Percentiles rank a stretch among this genome's conserved stretches.
Conservation (phyloP, 768 basidiomycete species). For the Amanita muscaria region DNA sequence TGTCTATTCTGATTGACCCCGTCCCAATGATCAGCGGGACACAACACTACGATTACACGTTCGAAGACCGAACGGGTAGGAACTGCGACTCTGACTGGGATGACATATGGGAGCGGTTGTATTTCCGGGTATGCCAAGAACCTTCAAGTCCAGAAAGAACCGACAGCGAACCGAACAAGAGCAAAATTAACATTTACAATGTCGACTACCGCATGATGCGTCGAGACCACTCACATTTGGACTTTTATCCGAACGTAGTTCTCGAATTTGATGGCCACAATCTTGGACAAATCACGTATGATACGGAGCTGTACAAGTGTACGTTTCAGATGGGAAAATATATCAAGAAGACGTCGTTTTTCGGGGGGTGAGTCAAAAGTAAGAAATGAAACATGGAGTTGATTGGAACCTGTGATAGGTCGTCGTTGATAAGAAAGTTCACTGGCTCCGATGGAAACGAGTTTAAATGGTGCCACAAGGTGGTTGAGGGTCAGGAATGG, state of each 20-base stretch:
- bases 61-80: constrained; percentile 62
- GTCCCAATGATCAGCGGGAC: constrained; percentile 11
- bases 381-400: neutral
- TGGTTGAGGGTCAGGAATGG: constrained; percentile 62
- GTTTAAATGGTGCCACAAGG: constrained; percentile 58
- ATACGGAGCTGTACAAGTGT: constrained; percentile 29
- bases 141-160: constrained; percentile 29
- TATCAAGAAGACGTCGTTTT: constrained; percentile 53
- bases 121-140: constrained; percentile 55
- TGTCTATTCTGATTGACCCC: neutral
- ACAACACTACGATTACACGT: constrained; percentile 38
- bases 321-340: constrained; percentile 57
- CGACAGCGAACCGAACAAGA: too few species aligned
- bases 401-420: constrained; percentile 21
- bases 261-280: constrained; percentile 54
- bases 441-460: constrained; percentile 59
- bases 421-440: constrained; percentile 64
- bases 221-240: constrained; percentile 45
- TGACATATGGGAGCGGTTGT: constrained; percentile 71
- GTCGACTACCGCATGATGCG: constrained; percentile 60
- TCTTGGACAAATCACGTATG: constrained; percentile 53
- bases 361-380: constrained; percentile 54
- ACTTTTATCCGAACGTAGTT: constrained; percentile 42
- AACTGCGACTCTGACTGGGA: constrained; percentile 56
- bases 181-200: constrained; percentile 49